Base-by-base conservation (phyloP, 2,329 filamentous ascomycete genomes). In the Ophiostoma tasmaniense region DNA sequence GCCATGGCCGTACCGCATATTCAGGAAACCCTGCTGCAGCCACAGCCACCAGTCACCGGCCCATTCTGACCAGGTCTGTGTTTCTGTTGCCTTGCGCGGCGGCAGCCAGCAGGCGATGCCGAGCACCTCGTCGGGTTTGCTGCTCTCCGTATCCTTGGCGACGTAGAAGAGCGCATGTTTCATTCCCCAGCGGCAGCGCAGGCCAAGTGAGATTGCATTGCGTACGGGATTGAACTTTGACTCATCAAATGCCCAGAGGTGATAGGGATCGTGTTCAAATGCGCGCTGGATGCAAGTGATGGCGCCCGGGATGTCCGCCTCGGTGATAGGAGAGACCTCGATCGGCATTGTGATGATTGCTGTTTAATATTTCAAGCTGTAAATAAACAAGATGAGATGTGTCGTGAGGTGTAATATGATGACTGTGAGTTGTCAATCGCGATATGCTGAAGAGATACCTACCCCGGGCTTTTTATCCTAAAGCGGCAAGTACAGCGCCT, bases 11-110 rank as follows among this genome's bases (percentile, higher is more conserved):
- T 65, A 65, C 11, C 64, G 64, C 64, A 65, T 25, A 14, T 65
- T 65, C n/a, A 65, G 37, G n/a, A 65, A 13, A 1, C 64, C 64
- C n/a, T 65, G 64, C 64, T 65, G 64, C 64, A 65, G 64, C 64
- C 64, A 65, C 64, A 65, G 64, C 64, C 64, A 65, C 64, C 64
- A 65, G 35, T 65, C 64, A 37, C 64, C 64, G 11, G 64, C 64
- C 64, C 64, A 65, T 45, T 42, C 64, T 11, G 64, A 22, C 64
- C 64, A 65, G 22, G 22, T 42, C 64, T 65, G 64, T 10, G 64
- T 8, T 25, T 25, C 35, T 11, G 35, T 14, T 5, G 22, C 35
- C 64, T 65, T 65, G 64, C 37, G 64, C 22, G 64, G 64, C 22
- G 64, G 64, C 33, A 65, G n/a, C 64, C 64, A 65, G 64, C 64